A percentile compares a stretch with the other conserved stretches of the same genome.
These are phyloP conservation scores for Stenogyne calaminthoides DNA, from an alignment of 305 asterid genomes.

Conservation along the genomic window DNA sequence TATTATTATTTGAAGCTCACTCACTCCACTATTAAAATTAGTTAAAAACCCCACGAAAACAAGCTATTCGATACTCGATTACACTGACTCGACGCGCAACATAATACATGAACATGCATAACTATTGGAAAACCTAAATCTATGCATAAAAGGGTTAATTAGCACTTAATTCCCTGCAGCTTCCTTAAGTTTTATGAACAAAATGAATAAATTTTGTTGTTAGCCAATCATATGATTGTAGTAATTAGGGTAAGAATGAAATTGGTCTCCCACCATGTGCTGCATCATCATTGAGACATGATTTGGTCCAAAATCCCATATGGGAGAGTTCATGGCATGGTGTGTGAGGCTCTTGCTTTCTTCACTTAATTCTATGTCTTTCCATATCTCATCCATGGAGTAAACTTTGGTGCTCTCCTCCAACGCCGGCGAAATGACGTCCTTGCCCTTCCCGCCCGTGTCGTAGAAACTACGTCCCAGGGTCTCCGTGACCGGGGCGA, in stretches of 20 bases:
- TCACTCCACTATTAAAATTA: conserved; percentile 27
- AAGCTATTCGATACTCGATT: conserved; percentile 23
- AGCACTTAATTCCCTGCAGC: conserved; percentile 21
- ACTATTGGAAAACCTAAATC: conserved; percentile 28
- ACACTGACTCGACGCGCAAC: conserved; percentile 3
- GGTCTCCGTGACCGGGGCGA: conserved; percentile 14
- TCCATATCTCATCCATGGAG: conserved; percentile 81
- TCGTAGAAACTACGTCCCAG: conserved; percentile 60
- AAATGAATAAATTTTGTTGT: conserved; percentile 30
- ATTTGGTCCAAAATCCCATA: conserved; percentile 42
- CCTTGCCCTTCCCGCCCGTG: conserved; percentile 48
- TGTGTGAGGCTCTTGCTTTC: conserved; percentile 29
- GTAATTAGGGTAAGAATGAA: conserved; percentile 37
- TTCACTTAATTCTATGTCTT: conserved; percentile 49
- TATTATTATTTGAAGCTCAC: conserved; percentile 17
- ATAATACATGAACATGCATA: not conserved
- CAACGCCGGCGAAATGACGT: not conserved
- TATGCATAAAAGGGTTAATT: conserved; percentile 30
- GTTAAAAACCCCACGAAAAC: not conserved
- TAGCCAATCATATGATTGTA: conserved; percentile 38
- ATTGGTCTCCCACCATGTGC: conserved; percentile 32
- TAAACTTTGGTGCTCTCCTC: conserved; percentile 44
- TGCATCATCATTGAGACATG: conserved; percentile 36
- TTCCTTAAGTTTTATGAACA: conserved; percentile 34
- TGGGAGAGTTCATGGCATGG: conserved; percentile 33